Conservation (phyloP, 768 basidiomycete genomes). For the Obba rivulosa region DNA sequence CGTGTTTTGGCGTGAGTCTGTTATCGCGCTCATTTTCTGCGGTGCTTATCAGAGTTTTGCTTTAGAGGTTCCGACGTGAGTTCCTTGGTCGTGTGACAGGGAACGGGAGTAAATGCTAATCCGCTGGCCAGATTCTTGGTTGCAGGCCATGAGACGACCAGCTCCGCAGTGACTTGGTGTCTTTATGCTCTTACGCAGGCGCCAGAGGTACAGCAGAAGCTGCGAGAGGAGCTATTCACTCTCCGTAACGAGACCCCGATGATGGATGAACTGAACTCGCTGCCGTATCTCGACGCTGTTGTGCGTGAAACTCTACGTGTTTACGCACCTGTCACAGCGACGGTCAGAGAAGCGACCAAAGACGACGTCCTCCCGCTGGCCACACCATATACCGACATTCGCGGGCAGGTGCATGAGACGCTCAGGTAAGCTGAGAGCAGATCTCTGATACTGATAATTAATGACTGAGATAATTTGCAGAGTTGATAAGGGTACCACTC, state of each 20-base stretch:
- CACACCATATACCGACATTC: conserved; percentile 19
- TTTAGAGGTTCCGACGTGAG: conserved; percentile 21
- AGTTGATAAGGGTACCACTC: conserved; percentile 24
- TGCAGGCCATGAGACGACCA: conserved; percentile 41
- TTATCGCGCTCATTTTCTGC: neutral
- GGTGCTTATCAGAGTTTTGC: neutral
- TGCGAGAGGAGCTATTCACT: conserved; percentile 35
- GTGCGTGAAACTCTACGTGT: conserved; percentile 56
- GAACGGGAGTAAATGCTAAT: no score
- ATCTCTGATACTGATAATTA: neutral
- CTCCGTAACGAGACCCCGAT: conserved; percentile 42
- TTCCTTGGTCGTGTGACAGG: no score
- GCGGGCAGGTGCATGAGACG: conserved; percentile 7
- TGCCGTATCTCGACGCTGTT: conserved; percentile 68
- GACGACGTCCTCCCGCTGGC: conserved; percentile 50
- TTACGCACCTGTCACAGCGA: conserved; percentile 44
- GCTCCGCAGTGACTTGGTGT: conserved; percentile 29
- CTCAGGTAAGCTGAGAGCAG: conserved; percentile 14
- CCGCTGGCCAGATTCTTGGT: conserved; percentile 17
- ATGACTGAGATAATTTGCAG: conserved; percentile 3
- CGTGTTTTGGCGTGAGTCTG: conserved; percentile 46
- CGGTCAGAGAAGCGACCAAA: conserved; percentile 39
- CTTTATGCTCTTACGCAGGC: conserved; percentile 35
- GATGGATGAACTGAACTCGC: conserved; percentile 62
- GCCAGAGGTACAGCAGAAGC: conserved; percentile 29